Base-by-base conservation (phyloP, 1,139 yeast species). In the Yamadazyma aaseri region DNA sequence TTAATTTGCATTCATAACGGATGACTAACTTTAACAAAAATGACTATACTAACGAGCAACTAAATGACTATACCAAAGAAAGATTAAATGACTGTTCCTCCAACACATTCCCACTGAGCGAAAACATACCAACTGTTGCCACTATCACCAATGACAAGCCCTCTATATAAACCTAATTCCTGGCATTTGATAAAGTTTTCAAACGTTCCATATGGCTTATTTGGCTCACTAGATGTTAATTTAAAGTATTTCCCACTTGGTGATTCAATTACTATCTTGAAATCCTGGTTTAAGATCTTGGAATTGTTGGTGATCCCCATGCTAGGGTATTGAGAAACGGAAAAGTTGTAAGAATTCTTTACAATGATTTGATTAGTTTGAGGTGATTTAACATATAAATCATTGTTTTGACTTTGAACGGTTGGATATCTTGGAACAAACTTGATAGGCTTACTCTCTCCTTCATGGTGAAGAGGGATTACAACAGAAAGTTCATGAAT, bases 71-170 rank as follows among this genome's bases (percentile, higher is more conserved):
- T n/a, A n/a, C n/a, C n/a, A n/a, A n/a, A n/a, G n/a, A 6, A n/a
- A 10, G n/a, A 13, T 20, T 33, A 37, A 3, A 40, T 47, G 17
- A 54, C 50, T 10, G 47, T 35, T 0, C 60, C 60, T 15, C 54
- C 52, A 1, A 55, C 54, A 55, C 94, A 84, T 29, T 71, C 71
- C 98, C 98, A 92, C 58, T 87, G 96, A 8, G 95, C 90, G 60
- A 86, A 87, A 5, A 86, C 89, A 50, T 89, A 84, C 90, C 96
- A 86, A 36, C 92, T 82, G 41, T 75, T 73, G 3, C 89, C 89
- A 32, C 81, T 75, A 47, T 86, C 94, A 6, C 90, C 83, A 31
- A 85, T 75, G 0, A 86, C 87, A 34, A 90, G 71, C 2, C 92
- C 94, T 34, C 90, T 72, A 84, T 96, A 92, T 18, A 72, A 58